Percentiles rank a stretch among this genome's conserved stretches.
Evolutionary conservation across 768 basidiomycete species (phyloP).

Genomic region (Macrolepiota albuminosa): DNA sequence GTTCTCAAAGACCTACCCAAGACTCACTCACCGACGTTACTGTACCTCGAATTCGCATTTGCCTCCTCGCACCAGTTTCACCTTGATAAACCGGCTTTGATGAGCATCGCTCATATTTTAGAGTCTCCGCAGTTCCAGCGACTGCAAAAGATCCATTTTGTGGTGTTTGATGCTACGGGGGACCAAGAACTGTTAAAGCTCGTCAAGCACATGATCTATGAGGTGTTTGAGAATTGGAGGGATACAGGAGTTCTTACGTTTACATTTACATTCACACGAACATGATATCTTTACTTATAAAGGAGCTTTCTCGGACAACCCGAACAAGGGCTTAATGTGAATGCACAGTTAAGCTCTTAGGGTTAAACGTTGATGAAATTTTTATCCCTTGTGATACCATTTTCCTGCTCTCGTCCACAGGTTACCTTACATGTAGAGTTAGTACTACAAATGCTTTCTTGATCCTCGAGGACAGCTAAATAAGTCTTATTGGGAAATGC

Average conservation of each 20-base stretch:
- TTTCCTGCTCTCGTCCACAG: background rate
- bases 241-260: slow-evolving; percentile 6
- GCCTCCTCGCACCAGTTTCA: slow-evolving; percentile 26
- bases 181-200: slow-evolving; percentile 14
- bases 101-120: slow-evolving; percentile 17
- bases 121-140: slow-evolving; percentile 16
- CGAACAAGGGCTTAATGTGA: too few relatives aligned
- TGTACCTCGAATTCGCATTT: slow-evolving; percentile 21
- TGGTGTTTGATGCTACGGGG: slow-evolving; percentile 16
- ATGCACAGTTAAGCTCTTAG: background rate
- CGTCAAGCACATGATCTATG: slow-evolving; percentile 12
- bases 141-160: slow-evolving; percentile 23
- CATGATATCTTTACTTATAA: background rate
- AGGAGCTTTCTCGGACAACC: background rate
- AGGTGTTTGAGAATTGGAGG: slow-evolving; percentile 7
- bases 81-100: slow-evolving; percentile 24
- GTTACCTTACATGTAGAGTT: background rate
- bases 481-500: background rate
- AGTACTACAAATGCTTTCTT: background rate
- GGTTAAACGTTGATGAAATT: background rate
- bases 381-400: background rate
- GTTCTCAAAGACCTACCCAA: slow-evolving; percentile 17
- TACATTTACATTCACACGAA: slow-evolving; percentile 6
- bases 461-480: background rate
- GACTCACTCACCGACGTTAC: slow-evolving; percentile 13